Conservation (phyloP, 2,329 filamentous ascomycete genomes). For the Xylaria sp. region DNA sequence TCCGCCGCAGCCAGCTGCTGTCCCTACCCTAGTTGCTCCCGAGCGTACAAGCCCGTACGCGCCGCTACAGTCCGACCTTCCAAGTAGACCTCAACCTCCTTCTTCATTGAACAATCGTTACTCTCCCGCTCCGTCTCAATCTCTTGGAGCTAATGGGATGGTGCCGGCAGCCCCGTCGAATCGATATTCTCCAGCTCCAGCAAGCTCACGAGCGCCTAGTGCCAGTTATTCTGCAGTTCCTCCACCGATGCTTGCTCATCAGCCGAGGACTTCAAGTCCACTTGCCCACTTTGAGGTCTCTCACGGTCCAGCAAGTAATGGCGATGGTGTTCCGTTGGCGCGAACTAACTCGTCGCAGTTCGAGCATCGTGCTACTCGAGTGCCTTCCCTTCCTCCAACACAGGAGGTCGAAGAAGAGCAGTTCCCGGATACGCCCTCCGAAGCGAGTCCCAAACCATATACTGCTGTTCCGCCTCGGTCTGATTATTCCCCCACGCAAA, state of each 20-base stretch:
- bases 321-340: conserved; percentile 40
- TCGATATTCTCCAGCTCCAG: conserved; percentile 52
- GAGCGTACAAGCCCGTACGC: conserved; percentile 51
- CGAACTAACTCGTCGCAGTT: conserved; percentile 49
- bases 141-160: conserved; percentile 37
- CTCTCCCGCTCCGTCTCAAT: conserved; percentile 52
- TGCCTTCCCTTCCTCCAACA: conserved; percentile 56
- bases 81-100: conserved; percentile 32
- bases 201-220: conserved; percentile 36
- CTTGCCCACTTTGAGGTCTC: conserved; percentile 58
- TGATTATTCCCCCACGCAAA: conserved; percentile 36
- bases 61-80: conserved; percentile 36
- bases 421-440: conserved; percentile 29
- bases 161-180: conserved; percentile 35
- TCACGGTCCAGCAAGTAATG: conserved; percentile 35
- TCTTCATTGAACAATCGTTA: conserved; percentile 44
- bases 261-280: conserved; percentile 61
- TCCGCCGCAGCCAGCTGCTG: conserved; percentile 11
- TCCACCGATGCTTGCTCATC: conserved; percentile 49
- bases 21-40: conserved; percentile 47
- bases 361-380: conserved; percentile 49
- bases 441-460: conserved; percentile 22
- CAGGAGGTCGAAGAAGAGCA: conserved; percentile 58
- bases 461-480: conserved; percentile 29
- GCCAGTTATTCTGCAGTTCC: conserved; percentile 37